Conservation (phyloP, 2,329 filamentous ascomycete species). For the Arachnopeziza araneosa region DNA sequence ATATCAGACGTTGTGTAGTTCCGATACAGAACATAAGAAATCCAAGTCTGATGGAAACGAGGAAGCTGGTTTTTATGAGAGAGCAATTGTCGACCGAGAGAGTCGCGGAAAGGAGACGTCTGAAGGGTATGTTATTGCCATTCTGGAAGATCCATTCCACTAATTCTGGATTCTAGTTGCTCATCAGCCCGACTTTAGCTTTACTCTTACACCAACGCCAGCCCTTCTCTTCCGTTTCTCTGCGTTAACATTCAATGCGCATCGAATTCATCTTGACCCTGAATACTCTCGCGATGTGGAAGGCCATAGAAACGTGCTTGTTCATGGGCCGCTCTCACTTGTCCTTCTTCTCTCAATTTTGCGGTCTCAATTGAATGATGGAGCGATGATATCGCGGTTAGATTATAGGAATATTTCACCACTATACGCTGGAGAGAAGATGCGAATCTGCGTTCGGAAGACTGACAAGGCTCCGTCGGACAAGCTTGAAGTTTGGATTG, state of each 20-base stretch:
- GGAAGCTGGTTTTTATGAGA: slow-evolving; percentile 60
- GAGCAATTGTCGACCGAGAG: slow-evolving; percentile 25
- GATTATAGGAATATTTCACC: slow-evolving; percentile 79
- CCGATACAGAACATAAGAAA: slow-evolving; percentile 3
- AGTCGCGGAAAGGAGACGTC: slow-evolving; percentile 12
- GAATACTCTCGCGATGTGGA: slow-evolving; percentile 65
- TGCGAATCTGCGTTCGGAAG: slow-evolving; percentile 61
- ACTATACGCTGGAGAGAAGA: slow-evolving; percentile 66
- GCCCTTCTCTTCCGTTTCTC: slow-evolving; percentile 84
- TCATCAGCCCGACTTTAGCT: slow-evolving; percentile 43
- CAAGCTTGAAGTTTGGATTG: slow-evolving; percentile 55
- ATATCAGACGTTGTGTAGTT: slow-evolving; percentile 20
- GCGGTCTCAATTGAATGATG: slow-evolving; percentile 39
- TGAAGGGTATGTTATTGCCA: slow-evolving; percentile 21
- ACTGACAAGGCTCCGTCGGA: slow-evolving; percentile 3
- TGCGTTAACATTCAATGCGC: slow-evolving; percentile 86
- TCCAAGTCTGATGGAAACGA: slow-evolving; percentile 46
- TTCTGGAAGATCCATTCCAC: slow-evolving; percentile 6
- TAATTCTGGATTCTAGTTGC: slow-evolving; percentile 14
- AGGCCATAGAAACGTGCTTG: slow-evolving; percentile 67
- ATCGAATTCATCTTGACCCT: slow-evolving; percentile 80
- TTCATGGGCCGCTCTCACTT: slow-evolving; percentile 81
- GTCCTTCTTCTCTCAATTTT: slow-evolving; percentile 70
- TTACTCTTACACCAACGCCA: slow-evolving; percentile 59
- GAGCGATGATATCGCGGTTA: slow-evolving; percentile 47